Conservation (phyloP, 208 protist species). For the Trypanosomatidae sp. region DNA sequence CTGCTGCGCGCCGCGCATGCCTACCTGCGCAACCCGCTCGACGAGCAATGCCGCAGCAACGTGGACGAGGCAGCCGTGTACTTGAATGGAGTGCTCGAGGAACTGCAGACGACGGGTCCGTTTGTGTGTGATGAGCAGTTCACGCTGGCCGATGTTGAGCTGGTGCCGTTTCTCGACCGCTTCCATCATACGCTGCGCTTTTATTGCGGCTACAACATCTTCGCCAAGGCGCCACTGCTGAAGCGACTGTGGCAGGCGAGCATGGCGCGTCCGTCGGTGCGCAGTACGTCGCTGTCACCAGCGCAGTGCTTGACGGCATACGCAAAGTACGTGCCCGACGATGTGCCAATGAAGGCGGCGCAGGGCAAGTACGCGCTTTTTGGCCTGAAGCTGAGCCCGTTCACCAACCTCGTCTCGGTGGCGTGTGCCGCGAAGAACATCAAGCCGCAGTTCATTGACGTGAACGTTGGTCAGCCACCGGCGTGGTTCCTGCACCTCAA, state of each 20-base stretch:
- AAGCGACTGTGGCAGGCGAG: conserved; percentile 34
- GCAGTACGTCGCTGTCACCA: conserved; percentile 15
- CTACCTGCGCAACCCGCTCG: conserved; percentile 34
- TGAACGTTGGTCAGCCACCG: conserved; percentile 22
- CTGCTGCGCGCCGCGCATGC: conserved; percentile 28
- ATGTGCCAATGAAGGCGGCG: conserved; percentile 10
- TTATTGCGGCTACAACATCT: conserved; percentile 54
- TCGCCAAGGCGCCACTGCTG: conserved; percentile 39
- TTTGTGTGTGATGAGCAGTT: conserved; percentile 59
- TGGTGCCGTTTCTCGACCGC: conserved; percentile 57
- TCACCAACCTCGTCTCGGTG: conserved; percentile 38
- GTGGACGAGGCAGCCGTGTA: conserved; percentile 39
- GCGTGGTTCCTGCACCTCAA: conserved; percentile 58
- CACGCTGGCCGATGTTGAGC: conserved; percentile 56
- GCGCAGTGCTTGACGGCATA: conserved; percentile 22
- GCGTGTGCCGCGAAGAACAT: conserved; percentile 31
- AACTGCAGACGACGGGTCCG: conserved; percentile 26
- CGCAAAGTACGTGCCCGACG: conserved; percentile 18
- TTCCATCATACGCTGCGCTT: conserved; percentile 35
- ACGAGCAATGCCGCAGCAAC: conserved; percentile 29
- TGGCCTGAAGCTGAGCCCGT: conserved; percentile 29
- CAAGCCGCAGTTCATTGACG: conserved; percentile 17
- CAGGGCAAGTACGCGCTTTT: conserved; percentile 36
- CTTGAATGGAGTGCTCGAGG: conserved; percentile 44
- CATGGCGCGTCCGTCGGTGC: conserved; percentile 32